Conservation (phyloP, 2,329 filamentous ascomycete genomes). For the Sphaerulina populicola region DNA sequence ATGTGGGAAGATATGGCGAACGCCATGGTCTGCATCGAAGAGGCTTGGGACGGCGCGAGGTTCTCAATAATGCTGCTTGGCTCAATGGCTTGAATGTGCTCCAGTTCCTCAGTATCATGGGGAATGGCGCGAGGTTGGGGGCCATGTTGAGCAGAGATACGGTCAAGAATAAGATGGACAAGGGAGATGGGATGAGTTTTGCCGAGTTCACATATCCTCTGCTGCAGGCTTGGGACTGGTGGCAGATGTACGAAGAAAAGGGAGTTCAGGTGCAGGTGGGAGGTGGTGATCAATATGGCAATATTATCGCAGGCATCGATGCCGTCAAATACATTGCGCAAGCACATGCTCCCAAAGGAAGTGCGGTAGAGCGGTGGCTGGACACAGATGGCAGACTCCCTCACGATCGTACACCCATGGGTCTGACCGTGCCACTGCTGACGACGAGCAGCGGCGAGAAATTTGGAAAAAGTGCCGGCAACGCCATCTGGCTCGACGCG, state of each 20-base stretch:
- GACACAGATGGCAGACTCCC: conserved; percentile 34
- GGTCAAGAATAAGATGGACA: conserved; percentile 77
- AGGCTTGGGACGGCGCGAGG: conserved; percentile 56
- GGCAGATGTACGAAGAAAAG: conserved; percentile 65
- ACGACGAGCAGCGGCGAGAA: conserved; percentile 80
- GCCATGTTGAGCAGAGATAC: conserved; percentile 83
- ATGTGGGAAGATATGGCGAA: conserved; percentile 58
- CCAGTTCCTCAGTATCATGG: conserved; percentile 67
- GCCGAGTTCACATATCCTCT: conserved; percentile 90
- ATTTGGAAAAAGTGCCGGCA: conserved; percentile 89
- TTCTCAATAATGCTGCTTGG: conserved; percentile 82
- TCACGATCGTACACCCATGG: conserved; percentile 52
- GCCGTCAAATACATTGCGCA: conserved; percentile 67
- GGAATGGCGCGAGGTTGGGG: conserved; percentile 65
- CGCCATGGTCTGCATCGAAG: conserved; percentile 56
- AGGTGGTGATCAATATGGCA: conserved; percentile 91
- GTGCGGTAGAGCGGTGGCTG: conserved; percentile 14
- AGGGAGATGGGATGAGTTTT: conserved; percentile 85
- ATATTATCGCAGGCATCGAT: conserved; percentile 85
- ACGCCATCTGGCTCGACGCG: conserved; percentile 84
- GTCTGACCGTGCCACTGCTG: conserved; percentile 83
- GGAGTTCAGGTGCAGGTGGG: conserved; percentile 80
- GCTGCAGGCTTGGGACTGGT: conserved; percentile 95
- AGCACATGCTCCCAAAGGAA: conserved; percentile 22
- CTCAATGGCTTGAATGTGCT: conserved; percentile 62